Evolutionary conservation across 306 rosid genomes (phyloP), one percentile per base, ranked within the genome.

Genomic region (Trifolium pratense): DNA sequence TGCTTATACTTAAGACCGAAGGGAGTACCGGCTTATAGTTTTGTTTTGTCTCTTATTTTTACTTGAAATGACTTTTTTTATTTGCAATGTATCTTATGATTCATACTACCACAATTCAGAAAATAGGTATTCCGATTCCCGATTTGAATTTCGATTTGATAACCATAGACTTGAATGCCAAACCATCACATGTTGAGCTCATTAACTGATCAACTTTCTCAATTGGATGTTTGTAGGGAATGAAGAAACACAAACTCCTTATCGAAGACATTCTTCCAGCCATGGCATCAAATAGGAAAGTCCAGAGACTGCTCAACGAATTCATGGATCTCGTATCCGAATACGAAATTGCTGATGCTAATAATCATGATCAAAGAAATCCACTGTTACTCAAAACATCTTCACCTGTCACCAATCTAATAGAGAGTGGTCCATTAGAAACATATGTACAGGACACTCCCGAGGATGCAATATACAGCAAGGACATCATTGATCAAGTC

Each of bases 251-350:
- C 75, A 90, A 90, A 75, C 99, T 91, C 59, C 88, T 95, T 32
- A 90, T 81, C 61, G 97, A 95, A 80, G 99, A 91, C 57, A 91
- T 95, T 81, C 97, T 95, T 87, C 99, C 99, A 7, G 90, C 99
- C 34, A 87, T 95, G 93, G 99, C 99, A 63, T 89, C 99, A 20
- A 95, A 95, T 83, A 86, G 99, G 82, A 91, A 95, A 84, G 97
- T 95, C 56, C 99, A 95, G 86, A 84, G 99, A 43, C 67, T 95
- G 80, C 97, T 95, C 56, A 95, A 91, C 20, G 99, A 95, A 80
- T 95, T 91, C 84, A 87, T 92, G 96, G 96, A 95, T 84, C 87
- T 91, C 17, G 87, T 95, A 51, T 95, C 92, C 1, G 97, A 95
- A 78, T 91, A 90, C 16, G 93, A 80, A 73, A 86, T 77, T 10